Base-by-base conservation (phyloP, 2,329 filamentous ascomycete genomes). In the Botrytis elliptica region DNA sequence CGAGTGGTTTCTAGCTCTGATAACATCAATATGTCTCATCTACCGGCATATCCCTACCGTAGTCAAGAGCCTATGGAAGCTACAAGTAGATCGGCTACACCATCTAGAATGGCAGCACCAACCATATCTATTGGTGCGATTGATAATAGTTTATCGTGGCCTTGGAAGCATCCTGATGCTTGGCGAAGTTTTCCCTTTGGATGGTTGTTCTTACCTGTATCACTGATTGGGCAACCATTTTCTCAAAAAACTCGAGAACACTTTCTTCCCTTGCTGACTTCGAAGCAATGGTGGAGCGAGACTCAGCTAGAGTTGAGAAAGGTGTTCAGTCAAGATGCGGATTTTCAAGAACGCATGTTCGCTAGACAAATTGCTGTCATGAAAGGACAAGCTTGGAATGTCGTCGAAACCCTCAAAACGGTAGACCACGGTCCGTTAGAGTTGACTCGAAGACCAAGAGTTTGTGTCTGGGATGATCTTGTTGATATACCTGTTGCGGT, bases 321-420 rank as follows among this genome's bases (percentile, higher is more conserved):
- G 75, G 91, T 98, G 64, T 99, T 99, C 82, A 91, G 93, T 77
- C 90, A 97, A 81, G 96, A 99, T 82, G 90, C 92, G 3, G 96
- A 99, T 83, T 99, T 99, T 83, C 94, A 98, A 82, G 96, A 99
- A 84, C 92, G 93, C 83, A 99, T 99, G 96, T 99, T 97, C 84
- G 94, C 94, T n/a, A 91, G 93, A 77, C 96, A 99, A 81, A 97
- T 99, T 75, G 95, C 96, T 1, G 96, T 99, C 74, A 97, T 99
- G 94, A 99, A 99, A 83, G 96, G 96, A 18, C 96, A 99, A 81
- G 96, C 96, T 0, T 99, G 96, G 94, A 99, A 99, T 81, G 96
- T 99, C 0, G 96, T 99, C 7, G 96, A 99, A 84, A 98, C 96
- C 0, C 87, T 99, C 75, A 99, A 99, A 82, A 93, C 93, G 29